These are phyloP conservation scores for Corymbia maculata DNA, from an alignment of 345 rosid species.

Conservation along the genomic window DNA sequence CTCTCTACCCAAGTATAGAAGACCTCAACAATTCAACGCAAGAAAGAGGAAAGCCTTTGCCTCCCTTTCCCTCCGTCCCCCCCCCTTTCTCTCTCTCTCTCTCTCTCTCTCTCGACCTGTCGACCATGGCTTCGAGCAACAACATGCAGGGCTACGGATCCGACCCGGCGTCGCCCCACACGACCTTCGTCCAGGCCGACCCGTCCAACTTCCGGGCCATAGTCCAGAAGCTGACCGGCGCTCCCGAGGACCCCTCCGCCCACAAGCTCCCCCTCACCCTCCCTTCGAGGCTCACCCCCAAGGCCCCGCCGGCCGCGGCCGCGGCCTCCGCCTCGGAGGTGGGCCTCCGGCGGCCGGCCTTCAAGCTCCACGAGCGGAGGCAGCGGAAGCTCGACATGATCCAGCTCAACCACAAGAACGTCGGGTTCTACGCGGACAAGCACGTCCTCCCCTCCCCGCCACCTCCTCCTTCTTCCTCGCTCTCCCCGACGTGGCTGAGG, in stretches of 20 bases:
- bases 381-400: constrained; percentile 57
- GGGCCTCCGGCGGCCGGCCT: constrained; percentile 27
- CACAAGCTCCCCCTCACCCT: constrained; percentile 43
- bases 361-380: constrained; percentile 85
- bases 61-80: background rate
- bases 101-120: background rate
- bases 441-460: background rate
- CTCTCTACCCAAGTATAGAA: background rate
- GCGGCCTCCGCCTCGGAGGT: background rate
- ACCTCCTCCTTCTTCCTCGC: background rate
- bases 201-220: constrained; percentile 78
- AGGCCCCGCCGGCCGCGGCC: background rate
- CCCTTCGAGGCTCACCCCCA: constrained; percentile 8
- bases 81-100: background rate
- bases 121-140: constrained; percentile 6
- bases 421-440: background rate
- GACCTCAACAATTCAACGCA: background rate
- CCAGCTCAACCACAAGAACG: constrained; percentile 31
- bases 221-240: constrained; percentile 87
- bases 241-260: constrained; percentile 33
- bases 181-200: constrained; percentile 85
- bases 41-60: background rate
- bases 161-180: constrained; percentile 45
- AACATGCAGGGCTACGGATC: constrained; percentile 31
- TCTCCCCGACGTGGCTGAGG: background rate